Evolutionary conservation across 306 rosid genomes (phyloP).

Genomic region (Dalbergia cochinchinensis): DNA sequence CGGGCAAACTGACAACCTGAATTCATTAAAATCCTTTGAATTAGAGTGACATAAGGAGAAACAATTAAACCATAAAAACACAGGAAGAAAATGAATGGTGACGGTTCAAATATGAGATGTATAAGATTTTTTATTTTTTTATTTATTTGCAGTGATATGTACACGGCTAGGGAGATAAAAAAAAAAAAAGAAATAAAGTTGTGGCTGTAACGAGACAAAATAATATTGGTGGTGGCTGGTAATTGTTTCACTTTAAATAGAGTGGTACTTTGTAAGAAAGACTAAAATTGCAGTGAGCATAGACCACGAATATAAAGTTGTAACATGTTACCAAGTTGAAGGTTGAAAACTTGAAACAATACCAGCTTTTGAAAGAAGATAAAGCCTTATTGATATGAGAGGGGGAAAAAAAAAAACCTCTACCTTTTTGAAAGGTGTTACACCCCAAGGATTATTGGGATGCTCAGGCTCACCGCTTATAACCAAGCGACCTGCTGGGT

Average conservation of each 20-base stretch:
- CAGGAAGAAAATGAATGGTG: not conserved
- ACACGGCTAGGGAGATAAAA: not conserved
- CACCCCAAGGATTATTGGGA: slow-evolving; percentile 97
- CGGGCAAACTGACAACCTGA: slow-evolving; percentile 87
- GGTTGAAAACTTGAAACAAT: not conserved
- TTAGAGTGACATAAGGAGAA: not conserved
- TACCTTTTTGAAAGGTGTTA: slow-evolving; percentile 97
- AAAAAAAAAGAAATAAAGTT: slow-evolving; percentile 14
- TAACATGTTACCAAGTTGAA: not conserved
- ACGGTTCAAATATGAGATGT: not conserved
- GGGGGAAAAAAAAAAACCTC: not conserved
- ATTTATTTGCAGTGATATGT: not conserved
- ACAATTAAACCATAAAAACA: too few species aligned
- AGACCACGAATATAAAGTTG: not conserved
- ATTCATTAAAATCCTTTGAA: slow-evolving; percentile 8
- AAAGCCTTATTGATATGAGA: slow-evolving; percentile 11
- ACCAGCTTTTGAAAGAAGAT: slow-evolving; percentile 3
- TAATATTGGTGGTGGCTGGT: too few species aligned
- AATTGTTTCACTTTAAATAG: slow-evolving; percentile 19
- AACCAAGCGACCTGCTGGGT: slow-evolving; percentile 93
- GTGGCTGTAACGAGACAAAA: not conserved
- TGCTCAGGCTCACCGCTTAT: slow-evolving; percentile 98
- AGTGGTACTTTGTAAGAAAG: not conserved
- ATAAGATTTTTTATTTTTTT: too few species aligned
- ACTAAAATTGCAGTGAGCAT: not conserved